These are phyloP conservation scores for Trametes cinnabarina DNA, from an alignment of 768 basidiomycete genomes.

Conservation along the genomic window DNA sequence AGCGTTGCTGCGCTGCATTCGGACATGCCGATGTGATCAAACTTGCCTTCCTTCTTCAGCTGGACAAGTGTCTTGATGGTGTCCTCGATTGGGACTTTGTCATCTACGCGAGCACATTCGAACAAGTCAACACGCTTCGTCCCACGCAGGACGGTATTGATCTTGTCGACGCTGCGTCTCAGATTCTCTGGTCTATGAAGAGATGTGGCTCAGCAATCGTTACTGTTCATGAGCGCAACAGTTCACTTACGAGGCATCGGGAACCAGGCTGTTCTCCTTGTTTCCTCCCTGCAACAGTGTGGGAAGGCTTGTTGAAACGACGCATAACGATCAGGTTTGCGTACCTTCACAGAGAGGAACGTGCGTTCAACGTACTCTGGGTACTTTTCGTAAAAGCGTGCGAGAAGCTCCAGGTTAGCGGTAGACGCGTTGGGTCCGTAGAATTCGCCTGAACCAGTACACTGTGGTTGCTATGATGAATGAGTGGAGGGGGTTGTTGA, in stretches of 20 bases:
- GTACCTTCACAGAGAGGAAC: conserved; percentile 51
- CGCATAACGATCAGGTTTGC: neutral
- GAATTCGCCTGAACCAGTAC: conserved; percentile 45
- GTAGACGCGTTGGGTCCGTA: conserved; percentile 44
- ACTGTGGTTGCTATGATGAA: too few relatives aligned
- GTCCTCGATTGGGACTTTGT: conserved; percentile 45
- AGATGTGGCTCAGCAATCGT: too few relatives aligned
- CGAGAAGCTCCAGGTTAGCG: conserved; percentile 48
- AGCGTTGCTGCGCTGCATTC: conserved; percentile 55
- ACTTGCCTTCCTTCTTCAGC: conserved; percentile 53
- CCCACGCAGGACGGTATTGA: conserved; percentile 45
- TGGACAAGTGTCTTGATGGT: conserved; percentile 40
- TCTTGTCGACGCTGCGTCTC: conserved; percentile 44
- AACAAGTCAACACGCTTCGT: conserved; percentile 61
- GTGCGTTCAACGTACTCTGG: conserved; percentile 44
- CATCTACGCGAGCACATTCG: conserved; percentile 49
- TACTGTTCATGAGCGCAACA: too few relatives aligned
- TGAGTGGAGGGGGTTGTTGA: too few relatives aligned
- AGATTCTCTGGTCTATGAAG: conserved; percentile 39
- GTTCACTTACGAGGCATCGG: conserved; percentile 32
- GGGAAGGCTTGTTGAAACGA: neutral
- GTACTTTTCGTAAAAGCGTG: conserved; percentile 48
- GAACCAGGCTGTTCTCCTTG: neutral
- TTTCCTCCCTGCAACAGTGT: conserved; percentile 23
- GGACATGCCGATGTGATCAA: conserved; percentile 58